These are phyloP conservation scores for Ceratocystis diversiconidia DNA, from an alignment of 2,329 filamentous ascomycete species.

Conservation along the genomic window DNA sequence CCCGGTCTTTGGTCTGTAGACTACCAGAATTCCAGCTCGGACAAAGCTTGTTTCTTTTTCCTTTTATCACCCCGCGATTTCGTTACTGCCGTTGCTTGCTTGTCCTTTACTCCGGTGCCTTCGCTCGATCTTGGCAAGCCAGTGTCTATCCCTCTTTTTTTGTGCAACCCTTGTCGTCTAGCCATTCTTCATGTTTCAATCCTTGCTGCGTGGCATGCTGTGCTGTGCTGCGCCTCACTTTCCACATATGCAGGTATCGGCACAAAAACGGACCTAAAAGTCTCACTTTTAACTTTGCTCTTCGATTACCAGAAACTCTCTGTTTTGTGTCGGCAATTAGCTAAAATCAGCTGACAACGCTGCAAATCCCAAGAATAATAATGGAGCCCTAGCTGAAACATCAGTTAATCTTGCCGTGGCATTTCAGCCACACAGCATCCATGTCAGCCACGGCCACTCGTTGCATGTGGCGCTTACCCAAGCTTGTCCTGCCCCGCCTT, in stretches of 20 bases:
- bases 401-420: neutral
- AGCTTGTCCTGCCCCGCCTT: neutral
- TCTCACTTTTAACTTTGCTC: too few species aligned
- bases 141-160: too few species aligned
- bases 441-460: neutral
- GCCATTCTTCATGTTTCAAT: neutral
- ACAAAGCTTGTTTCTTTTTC: neutral
- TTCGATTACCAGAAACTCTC: too few species aligned
- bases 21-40: too few species aligned
- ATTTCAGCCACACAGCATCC: neutral
- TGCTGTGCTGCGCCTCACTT: conserved; percentile 3
- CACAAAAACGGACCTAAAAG: neutral
- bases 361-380: neutral
- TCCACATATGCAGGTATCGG: neutral
- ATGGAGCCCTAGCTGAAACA: neutral
- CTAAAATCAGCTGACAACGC: neutral
- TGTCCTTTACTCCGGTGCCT: too few species aligned
- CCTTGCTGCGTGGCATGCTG: neutral
- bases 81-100: too few species aligned
- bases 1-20: neutral
- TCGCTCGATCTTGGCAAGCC: too few species aligned
- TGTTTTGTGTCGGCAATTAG: neutral
- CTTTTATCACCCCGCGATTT: too few species aligned
- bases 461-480: neutral
- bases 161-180: conserved; percentile 2